Conservation (phyloP, 2,329 filamentous ascomycete genomes). For the Xylariaceae sp. region DNA sequence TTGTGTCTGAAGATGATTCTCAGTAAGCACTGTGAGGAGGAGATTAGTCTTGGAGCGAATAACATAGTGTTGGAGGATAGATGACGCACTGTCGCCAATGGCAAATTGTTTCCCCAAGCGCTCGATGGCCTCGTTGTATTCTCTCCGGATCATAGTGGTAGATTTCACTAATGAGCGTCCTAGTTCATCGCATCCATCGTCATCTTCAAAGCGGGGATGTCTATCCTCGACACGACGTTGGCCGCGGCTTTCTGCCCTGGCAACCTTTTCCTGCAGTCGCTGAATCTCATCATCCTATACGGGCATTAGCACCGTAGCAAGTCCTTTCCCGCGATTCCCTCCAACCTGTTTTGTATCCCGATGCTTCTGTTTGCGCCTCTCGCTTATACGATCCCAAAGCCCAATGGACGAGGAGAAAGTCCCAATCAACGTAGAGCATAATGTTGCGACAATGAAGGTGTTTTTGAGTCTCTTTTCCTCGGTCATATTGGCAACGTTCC, state of each 20-base stretch:
- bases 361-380: slow-evolving; percentile 32
- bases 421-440: slow-evolving; percentile 38
- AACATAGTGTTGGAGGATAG: background rate
- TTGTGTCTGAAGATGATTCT: slow-evolving; percentile 37
- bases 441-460: slow-evolving; percentile 39
- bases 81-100: slow-evolving; percentile 30
- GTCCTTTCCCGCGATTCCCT: background rate
- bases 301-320: slow-evolving; percentile 2
- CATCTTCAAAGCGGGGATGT: slow-evolving; percentile 2
- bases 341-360: slow-evolving; percentile 32
- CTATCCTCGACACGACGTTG: slow-evolving; percentile 1
- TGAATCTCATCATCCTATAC: slow-evolving; percentile 20
- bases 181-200: slow-evolving; percentile 27
- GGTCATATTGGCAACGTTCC: slow-evolving; percentile 31
- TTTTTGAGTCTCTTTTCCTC: slow-evolving; percentile 37
- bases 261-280: slow-evolving; percentile 13
- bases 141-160: slow-evolving; percentile 32
- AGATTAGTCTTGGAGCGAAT: background rate
- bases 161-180: slow-evolving; percentile 30
- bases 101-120: slow-evolving; percentile 35
- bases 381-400: slow-evolving; percentile 36
- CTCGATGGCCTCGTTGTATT: slow-evolving; percentile 34
- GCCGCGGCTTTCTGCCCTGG: slow-evolving; percentile 13
- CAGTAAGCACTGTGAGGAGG: slow-evolving; percentile 29
- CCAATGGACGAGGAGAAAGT: slow-evolving; percentile 38